Evolutionary conservation across 75 land plant genomes (phyloP), one percentile per base, ranked within the genome.

Genomic region (Sequoiadendron giganteum): DNA sequence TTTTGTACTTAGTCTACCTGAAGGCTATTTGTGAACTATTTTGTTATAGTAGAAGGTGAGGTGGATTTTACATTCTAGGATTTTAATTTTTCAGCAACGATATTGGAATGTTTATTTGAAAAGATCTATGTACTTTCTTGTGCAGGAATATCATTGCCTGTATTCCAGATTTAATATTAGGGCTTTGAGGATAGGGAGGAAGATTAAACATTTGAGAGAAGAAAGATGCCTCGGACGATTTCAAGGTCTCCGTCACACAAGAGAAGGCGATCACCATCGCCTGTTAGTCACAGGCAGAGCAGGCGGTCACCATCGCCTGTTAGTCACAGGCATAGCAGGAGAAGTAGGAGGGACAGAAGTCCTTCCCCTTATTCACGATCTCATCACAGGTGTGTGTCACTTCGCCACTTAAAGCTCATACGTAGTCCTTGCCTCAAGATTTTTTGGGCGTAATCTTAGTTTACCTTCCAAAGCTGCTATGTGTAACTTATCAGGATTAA

Each of bases 261-360:
- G 93, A 88, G 94, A 77, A 88, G 95, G 87, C 92, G 85, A 49
- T 96, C 97, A 28, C 96, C 96, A 58, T 96, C 96, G 28, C 96
- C 95, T 10, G 88, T 91, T 45, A 70, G 90, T 28, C 85, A 91
- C 88, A 93, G 94, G 87, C 88, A 93, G 89, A 83, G 90, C 89
- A 90, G 95, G 87, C 92, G 85, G 56, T 96, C 96, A 28, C 95
- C 96, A 58, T 96, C 96, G 28, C 95, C 95, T 10, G 88, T 91
- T 45, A 70, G 90, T 28, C 85, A 91, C 88, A 93, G 94, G 87
- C 88, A 93, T 88, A 83, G 90, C 89, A 90, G 89, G 88, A 86
- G 94, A 80, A 94, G 94, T 91, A 79, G 96, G 90, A 86, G 97
- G 79, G 95, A 95, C 21, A 87, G 96, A 73, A 92, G 93, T 85